phyloP scores from a whole-genome alignment of 345 rosid genomes.

The Eutrema yunnanense region DNA sequence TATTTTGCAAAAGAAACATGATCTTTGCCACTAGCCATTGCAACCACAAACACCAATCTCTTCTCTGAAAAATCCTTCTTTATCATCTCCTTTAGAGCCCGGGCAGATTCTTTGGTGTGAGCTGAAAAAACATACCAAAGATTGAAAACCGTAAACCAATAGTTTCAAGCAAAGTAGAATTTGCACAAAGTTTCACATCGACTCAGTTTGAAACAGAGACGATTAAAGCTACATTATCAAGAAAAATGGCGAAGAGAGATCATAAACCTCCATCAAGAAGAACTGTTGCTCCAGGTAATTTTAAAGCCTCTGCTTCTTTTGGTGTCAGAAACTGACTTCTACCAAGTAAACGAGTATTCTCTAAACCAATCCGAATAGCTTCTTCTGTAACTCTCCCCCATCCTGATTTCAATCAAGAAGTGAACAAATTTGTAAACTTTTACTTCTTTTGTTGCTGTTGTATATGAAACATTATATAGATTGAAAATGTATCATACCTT shows the following conservation, averaged over 20 bases:
- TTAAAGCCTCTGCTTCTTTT: no score
- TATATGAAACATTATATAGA: no score
- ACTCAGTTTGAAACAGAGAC: background rate
- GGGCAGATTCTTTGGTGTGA: slow-evolving; percentile 89
- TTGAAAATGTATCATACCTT: no score
- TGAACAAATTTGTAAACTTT: background rate
- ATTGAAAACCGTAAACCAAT: background rate
- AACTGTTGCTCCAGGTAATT: no score
- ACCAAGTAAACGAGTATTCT: background rate
- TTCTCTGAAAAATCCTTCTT: no score
- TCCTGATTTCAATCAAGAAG: slow-evolving; percentile 39
- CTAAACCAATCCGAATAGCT: slow-evolving; percentile 68
- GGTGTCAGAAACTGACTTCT: no score
- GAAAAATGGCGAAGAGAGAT: background rate
- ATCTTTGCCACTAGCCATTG: no score
- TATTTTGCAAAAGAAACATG: no score
- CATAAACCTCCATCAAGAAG: background rate
- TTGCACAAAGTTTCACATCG: background rate
- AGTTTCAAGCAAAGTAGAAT: background rate
- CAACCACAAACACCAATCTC: no score
- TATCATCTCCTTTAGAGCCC: slow-evolving; percentile 58
- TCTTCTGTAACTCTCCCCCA: slow-evolving; percentile 57
- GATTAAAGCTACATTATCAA: background rate
- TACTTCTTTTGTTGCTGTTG: no score
- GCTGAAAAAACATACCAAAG: slow-evolving; percentile 40